Percentiles rank a stretch among this genome's conserved stretches.
These are phyloP conservation scores for Pestalotiopsis sp. DNA, from an alignment of 2,329 filamentous ascomycete genomes.

Conservation along the genomic window DNA sequence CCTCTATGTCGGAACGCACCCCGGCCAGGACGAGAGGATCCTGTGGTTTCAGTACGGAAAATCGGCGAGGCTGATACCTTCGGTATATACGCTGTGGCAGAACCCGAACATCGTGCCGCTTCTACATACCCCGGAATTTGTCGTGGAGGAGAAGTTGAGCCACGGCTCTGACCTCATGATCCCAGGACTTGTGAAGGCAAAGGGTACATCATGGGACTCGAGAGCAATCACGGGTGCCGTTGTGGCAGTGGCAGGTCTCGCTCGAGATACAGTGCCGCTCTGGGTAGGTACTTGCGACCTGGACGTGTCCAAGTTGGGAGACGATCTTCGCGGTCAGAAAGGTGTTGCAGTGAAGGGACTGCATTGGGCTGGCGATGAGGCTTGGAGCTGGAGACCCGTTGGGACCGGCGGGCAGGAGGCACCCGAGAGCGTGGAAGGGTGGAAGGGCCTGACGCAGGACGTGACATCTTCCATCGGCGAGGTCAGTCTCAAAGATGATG, in stretches of 20 bases:
- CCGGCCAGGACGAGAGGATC: constrained; percentile 57
- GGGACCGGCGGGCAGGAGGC: constrained; percentile 54
- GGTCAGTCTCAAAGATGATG: constrained; percentile 28
- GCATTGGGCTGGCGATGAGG: constrained; percentile 71
- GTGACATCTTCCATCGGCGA: constrained; percentile 17
- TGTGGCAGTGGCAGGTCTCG: constrained; percentile 64
- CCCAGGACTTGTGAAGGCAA: constrained; percentile 57
- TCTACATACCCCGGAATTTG: constrained; percentile 64
- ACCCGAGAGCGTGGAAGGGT: constrained; percentile 57
- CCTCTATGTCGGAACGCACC: constrained; percentile 64
- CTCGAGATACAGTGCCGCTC: constrained; percentile 62
- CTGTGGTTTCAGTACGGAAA: constrained; percentile 63
- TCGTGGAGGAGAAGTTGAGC: constrained; percentile 62
- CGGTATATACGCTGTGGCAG: constrained; percentile 69
- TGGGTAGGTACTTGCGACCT: constrained; percentile 62
- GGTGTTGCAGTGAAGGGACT: constrained; percentile 67
- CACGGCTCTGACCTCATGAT: constrained; percentile 72
- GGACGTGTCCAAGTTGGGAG: constrained; percentile 19
- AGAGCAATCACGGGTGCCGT: constrained; percentile 61
- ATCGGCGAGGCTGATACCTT: constrained; percentile 57
- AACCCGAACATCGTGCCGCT: constrained; percentile 63
- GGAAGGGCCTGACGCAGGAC: constrained; percentile 27
- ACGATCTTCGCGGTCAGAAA: constrained; percentile 39
- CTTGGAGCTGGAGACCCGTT: constrained; percentile 65
- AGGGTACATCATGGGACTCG: constrained; percentile 65